These are phyloP conservation scores for Ceratocystis lukuohia DNA, from an alignment of 2,329 filamentous ascomycete species.

Conservation along the genomic window DNA sequence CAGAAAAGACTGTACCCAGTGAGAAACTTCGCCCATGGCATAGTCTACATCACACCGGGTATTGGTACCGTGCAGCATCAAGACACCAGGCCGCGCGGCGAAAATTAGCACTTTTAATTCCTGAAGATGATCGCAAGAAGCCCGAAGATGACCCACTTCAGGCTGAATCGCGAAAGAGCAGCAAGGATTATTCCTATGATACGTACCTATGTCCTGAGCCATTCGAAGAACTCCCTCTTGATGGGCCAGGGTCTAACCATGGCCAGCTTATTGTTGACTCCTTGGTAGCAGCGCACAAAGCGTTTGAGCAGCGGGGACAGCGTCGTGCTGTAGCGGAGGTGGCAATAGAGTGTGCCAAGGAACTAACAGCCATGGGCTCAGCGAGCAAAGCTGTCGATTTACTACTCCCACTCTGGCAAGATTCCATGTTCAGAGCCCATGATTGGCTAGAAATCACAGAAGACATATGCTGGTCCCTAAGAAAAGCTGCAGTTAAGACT, in stretches of 20 bases:
- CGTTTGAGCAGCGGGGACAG: conserved; percentile 44
- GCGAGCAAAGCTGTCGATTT: conserved; percentile 43
- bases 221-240: conserved; percentile 39
- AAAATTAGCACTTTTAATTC: conserved; percentile 40
- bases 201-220: conserved; percentile 54
- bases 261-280: conserved; percentile 40
- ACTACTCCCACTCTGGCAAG: conserved; percentile 44
- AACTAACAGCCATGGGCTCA: conserved; percentile 36
- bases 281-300: conserved; percentile 37
- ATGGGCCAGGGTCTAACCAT: conserved; percentile 41
- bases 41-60: conserved; percentile 50
- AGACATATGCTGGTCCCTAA: conserved; percentile 47
- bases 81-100: conserved; percentile 43
- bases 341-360: conserved; percentile 42
- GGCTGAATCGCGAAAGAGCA: conserved; percentile 31
- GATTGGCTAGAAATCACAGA: conserved; percentile 48
- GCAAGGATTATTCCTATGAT: conserved; percentile 45
- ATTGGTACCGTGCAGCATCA: conserved; percentile 51
- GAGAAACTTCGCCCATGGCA: conserved; percentile 52
- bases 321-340: conserved; percentile 41
- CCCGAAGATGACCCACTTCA: conserved; percentile 35
- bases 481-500: conserved; percentile 40
- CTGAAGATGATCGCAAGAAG: conserved; percentile 43
- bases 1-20: conserved; percentile 45
- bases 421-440: conserved; percentile 41